Conservation (phyloP, 1,139 yeast species). For the Pneumocystis canis region DNA sequence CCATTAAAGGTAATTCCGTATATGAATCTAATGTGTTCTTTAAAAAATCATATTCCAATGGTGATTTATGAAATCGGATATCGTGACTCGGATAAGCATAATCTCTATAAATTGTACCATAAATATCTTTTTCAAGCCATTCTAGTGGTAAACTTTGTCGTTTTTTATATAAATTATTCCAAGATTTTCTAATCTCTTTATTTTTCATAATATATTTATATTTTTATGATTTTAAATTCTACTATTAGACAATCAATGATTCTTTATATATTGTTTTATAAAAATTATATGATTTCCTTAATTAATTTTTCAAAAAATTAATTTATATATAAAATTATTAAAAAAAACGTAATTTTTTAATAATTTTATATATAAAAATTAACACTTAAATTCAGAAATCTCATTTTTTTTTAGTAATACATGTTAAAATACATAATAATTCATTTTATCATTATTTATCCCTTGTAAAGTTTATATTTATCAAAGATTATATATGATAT, state of each 20-base stretch:
- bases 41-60: not conserved
- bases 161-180: not conserved
- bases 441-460: too few species aligned
- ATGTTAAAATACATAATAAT: too few species aligned
- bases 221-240: not conserved
- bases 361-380: too few species aligned
- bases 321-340: too few species aligned
- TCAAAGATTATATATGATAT: not conserved
- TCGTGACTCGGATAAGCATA: not conserved
- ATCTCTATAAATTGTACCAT: not conserved
- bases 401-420: too few species aligned
- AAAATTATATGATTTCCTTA: too few species aligned
- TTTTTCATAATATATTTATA: not conserved
- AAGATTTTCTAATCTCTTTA: not conserved
- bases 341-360: too few species aligned
- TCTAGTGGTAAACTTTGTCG: not conserved
- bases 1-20: not conserved
- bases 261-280: not conserved
- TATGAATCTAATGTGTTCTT: not conserved
- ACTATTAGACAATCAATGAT: not conserved
- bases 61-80: not conserved
- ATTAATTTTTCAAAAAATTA: too few species aligned
- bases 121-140: not conserved
- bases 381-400: too few species aligned
- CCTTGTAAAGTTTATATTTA: not conserved